Evolutionary conservation across 495 filamentous ascomycete genomes (phyloP).

Genomic region (Penicillium arizonense): DNA sequence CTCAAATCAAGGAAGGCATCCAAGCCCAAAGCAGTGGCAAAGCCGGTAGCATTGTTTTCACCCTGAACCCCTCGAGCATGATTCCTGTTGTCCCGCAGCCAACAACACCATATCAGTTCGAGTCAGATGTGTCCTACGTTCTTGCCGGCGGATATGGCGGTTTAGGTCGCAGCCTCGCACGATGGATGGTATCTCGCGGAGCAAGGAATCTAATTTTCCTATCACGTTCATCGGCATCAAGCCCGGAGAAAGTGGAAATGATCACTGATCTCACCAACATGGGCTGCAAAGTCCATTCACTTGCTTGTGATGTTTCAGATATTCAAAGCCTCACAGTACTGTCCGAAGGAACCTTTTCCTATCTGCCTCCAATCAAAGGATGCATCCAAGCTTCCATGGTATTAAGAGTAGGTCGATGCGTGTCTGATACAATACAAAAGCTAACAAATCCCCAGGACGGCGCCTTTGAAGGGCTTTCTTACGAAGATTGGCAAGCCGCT

Average conservation of each 20-base stretch:
- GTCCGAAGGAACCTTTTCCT: background rate
- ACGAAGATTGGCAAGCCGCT: constrained; percentile 23
- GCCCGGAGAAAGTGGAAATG: constrained; percentile 12
- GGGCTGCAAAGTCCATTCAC: constrained; percentile 18
- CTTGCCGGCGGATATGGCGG: constrained; percentile 43
- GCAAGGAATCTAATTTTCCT: constrained; percentile 29
- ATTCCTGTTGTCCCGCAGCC: constrained; percentile 15
- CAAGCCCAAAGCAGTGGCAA: background rate
- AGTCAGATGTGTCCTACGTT: constrained; percentile 17
- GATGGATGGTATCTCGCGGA: constrained; percentile 37
- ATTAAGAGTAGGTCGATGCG: constrained; percentile 19
- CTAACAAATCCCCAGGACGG: constrained; percentile 27
- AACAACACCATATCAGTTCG: constrained; percentile 17
- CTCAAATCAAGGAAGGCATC: constrained; percentile 10
- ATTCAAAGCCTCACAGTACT: constrained; percentile 11
- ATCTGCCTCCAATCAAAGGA: constrained; percentile 35
- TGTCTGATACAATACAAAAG: background rate
- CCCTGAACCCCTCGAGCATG: constrained; percentile 4
- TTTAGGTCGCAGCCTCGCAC: constrained; percentile 33
- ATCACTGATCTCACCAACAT: constrained; percentile 5
- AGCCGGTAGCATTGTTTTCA: constrained; percentile 11
- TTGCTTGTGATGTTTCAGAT: constrained; percentile 22
- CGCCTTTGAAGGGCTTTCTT: constrained; percentile 38
- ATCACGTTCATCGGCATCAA: constrained; percentile 13
- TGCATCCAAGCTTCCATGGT: constrained; percentile 44